phyloP scores from a whole-genome alignment of 345 rosid species.

The Brassica carinata region DNA sequence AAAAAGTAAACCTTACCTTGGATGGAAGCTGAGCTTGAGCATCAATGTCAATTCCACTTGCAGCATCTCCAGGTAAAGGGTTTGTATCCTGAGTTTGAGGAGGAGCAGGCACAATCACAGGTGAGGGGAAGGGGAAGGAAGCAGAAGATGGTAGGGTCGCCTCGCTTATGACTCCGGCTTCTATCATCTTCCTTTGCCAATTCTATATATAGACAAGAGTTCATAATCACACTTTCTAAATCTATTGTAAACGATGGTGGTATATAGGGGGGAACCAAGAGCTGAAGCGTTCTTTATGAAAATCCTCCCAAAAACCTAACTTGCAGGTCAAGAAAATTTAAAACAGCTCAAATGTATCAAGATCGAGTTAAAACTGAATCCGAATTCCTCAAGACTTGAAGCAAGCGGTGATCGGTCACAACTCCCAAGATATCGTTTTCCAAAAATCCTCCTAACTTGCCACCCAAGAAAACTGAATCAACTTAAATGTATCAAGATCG shows the following conservation, averaged over 20 bases:
- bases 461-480: not conserved
- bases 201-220: not conserved
- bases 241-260: too few relatives aligned
- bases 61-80: not conserved
- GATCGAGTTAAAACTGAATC: not conserved
- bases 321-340: too few relatives aligned
- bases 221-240: not conserved
- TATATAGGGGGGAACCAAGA: too few relatives aligned
- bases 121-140: not conserved
- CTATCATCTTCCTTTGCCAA: slow-evolving; percentile 27
- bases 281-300: not conserved
- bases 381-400: not conserved
- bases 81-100: slow-evolving; percentile 3
- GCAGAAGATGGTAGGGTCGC: not conserved
- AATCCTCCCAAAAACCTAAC: not conserved
- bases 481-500: not conserved
- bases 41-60: not conserved
- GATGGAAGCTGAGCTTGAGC: not conserved
- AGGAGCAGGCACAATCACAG: slow-evolving; percentile 7
- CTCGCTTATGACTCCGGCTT: slow-evolving; percentile 19
- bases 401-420: too few relatives aligned
- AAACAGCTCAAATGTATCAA: not conserved
- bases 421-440: too few relatives aligned
- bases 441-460: not conserved
- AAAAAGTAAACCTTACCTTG: not conserved